Conservation (phyloP, 768 basidiomycete species). For the Boletus rubroflammeus region DNA sequence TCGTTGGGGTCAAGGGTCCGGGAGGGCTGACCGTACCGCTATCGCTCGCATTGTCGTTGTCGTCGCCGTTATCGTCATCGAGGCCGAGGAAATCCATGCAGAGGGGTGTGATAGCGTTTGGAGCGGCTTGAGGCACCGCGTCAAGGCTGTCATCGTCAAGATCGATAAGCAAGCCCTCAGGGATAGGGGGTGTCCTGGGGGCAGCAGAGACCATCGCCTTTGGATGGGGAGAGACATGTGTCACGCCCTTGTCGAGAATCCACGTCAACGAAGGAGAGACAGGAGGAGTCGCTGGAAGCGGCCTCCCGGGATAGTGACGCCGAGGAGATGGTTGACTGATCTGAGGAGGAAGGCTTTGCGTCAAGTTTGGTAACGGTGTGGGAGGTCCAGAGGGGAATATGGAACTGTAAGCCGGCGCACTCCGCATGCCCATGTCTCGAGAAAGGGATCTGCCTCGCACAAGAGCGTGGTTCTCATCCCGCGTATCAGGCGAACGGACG, state of each 20-base stretch:
- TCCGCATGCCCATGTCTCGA: slow-evolving; percentile 31
- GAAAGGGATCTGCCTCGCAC: slow-evolving; percentile 32
- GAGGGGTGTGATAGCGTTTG: slow-evolving; percentile 14
- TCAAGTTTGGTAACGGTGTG: slow-evolving; percentile 21
- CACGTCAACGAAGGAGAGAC: slow-evolving; percentile 32
- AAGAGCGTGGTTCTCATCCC: slow-evolving; percentile 27
- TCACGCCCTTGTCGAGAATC: slow-evolving; percentile 31
- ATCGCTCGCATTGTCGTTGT: slow-evolving; percentile 27
- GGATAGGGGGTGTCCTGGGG: slow-evolving; percentile 35
- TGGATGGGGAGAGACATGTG: slow-evolving; percentile 9
- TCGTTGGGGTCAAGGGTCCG: slow-evolving; percentile 32
- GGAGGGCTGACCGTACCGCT: slow-evolving; percentile 32
- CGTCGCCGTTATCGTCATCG: slow-evolving; percentile 16
- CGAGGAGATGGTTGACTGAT: slow-evolving; percentile 27
- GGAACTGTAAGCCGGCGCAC: slow-evolving; percentile 32
- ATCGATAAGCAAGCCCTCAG: slow-evolving; percentile 55
- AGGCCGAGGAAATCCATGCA: slow-evolving; percentile 25
- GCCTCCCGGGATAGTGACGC: slow-evolving; percentile 32
- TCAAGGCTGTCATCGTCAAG: slow-evolving; percentile 42
- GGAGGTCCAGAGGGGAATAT: slow-evolving; percentile 35
- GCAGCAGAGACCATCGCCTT: slow-evolving; percentile 18
- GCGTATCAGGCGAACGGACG: slow-evolving; percentile 25
- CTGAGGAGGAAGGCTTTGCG: slow-evolving; percentile 24
- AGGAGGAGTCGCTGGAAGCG: slow-evolving; percentile 32
- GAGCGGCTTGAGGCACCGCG: slow-evolving; percentile 4